Evolutionary conservation across 106 monocot genomes (phyloP).

Genomic region (Platanthera guangdongensis): DNA sequence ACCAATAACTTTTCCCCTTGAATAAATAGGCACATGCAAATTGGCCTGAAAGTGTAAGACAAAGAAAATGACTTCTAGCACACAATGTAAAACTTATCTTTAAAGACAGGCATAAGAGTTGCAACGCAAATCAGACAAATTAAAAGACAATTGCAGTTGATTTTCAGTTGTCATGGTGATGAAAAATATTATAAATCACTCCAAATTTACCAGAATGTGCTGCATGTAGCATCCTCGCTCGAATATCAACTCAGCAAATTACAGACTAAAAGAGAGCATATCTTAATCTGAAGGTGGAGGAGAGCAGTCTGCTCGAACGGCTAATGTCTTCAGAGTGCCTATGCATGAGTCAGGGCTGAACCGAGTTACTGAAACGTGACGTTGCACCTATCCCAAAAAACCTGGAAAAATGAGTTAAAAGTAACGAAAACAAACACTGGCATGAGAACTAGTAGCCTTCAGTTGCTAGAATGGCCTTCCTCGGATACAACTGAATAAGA

Average conservation of each 20-base stretch:
- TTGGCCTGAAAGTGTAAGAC: too few relatives aligned
- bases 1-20: too few relatives aligned
- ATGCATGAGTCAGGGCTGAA: conserved; percentile 71
- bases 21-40: too few relatives aligned
- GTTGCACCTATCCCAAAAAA: conserved; percentile 40
- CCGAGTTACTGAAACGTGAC: conserved; percentile 35
- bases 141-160: background rate
- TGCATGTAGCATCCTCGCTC: background rate
- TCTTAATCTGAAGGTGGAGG: conserved; percentile 9
- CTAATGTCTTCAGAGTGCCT: conserved; percentile 46
- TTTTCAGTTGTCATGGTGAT: background rate
- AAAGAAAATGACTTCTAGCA: too few relatives aligned
- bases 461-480: conserved; percentile 20
- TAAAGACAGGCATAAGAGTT: background rate
- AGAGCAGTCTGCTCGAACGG: conserved; percentile 59
- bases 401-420: too few relatives aligned
- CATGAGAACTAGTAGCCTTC: background rate
- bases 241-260: too few relatives aligned
- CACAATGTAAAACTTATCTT: too few relatives aligned
- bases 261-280: background rate
- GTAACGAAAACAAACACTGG: background rate
- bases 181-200: background rate
- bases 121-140: background rate
- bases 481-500: conserved; percentile 54
- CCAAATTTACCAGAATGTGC: background rate